Conservation (phyloP, 2,329 filamentous ascomycete genomes). For the Tolypocladium capitatum region DNA sequence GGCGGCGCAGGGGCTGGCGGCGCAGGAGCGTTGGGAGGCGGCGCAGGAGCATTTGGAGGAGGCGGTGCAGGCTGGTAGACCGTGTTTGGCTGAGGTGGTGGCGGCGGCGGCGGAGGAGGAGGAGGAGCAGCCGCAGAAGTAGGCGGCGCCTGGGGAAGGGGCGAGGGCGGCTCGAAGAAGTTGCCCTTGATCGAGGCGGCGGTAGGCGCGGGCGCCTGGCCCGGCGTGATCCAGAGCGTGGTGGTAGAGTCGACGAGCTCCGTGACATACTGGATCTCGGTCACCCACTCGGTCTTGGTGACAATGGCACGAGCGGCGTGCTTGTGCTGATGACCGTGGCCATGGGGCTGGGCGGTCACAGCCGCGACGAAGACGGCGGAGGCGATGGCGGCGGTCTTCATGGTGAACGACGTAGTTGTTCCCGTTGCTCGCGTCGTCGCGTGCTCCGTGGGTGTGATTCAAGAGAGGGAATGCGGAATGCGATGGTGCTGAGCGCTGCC, state of each 20-base stretch:
- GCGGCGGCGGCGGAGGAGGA: slow-evolving; percentile 6
- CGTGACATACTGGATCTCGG: slow-evolving; percentile 32
- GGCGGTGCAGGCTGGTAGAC: slow-evolving; percentile 2
- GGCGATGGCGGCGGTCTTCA: slow-evolving; percentile 26
- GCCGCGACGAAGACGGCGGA: slow-evolving; percentile 23
- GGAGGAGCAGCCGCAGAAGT: slow-evolving; percentile 5
- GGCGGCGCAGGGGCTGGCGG: no score
- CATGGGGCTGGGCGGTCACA: slow-evolving; percentile 38
- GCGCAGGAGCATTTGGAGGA: no score
- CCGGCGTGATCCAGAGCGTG: slow-evolving; percentile 30
- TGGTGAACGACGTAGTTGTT: slow-evolving; percentile 13
- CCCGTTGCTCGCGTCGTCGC: slow-evolving; percentile 2
- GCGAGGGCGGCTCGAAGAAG: slow-evolving; percentile 15
- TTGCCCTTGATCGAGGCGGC: slow-evolving; percentile 12
- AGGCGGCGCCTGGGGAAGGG: slow-evolving; percentile 3
- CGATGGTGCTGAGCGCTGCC: neutral
- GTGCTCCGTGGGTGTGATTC: neutral
- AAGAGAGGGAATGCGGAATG: neutral
- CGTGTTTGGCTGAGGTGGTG: slow-evolving; percentile 4
- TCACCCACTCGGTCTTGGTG: slow-evolving; percentile 38
- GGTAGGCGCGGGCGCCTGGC: slow-evolving; percentile 13
- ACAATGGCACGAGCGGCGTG: slow-evolving; percentile 27
- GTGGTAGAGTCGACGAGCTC: slow-evolving; percentile 33
- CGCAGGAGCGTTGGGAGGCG: no score
- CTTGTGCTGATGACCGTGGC: slow-evolving; percentile 22